Evolutionary conservation across 2,329 filamentous ascomycete species (phyloP), one percentile per base, ranked within the genome.

Genomic region (Penicillium thymicola): DNA sequence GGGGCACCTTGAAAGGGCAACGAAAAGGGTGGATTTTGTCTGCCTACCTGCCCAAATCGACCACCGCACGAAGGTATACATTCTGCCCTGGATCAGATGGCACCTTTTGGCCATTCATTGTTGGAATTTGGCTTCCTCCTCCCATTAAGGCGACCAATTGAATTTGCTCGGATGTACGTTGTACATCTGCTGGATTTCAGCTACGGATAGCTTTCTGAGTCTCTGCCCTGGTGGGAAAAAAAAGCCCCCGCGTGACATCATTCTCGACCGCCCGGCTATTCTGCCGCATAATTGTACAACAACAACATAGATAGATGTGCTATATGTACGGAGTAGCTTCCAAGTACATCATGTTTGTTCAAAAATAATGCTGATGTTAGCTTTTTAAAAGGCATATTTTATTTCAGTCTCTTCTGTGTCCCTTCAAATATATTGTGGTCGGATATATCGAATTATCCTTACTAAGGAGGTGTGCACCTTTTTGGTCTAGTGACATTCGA

Each of bases 21-120:
- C 23, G 37, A 13, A 36, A 27, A 32, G 40, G 40, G 34, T 38
- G 18, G 4, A 32, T 23, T 34, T 23, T 16, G 21, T 43, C 14
- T 25, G n/a, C 38, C 55, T 68, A 75, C 73, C 73, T 76, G 58
- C 74, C 74, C 63, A 74, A 62, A 63, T 76, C 72, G 16, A 73
- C 68, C 51, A 74, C 62, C 8, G 66, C 71, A 54, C 70, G 67
- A 8, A 72, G 62, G 57, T 65, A 61, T 21, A 34, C 21, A 47
- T 65, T 65, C 21, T 41, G 54, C 1, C 41, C 48, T 5, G 36
- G 54, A 16, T 46, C 41, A 21, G 32, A 28, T 28, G 27, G 9
- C 2, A 37, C 6, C 13, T 14, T 28, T 28, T 25, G 38, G 4
- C n/a, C 13, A 40, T 32, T 46, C 54, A 55, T 46, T 34, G n/a